Base-by-base conservation (phyloP, 805 yeast species). In the Nakazawaea wyomingensis region DNA sequence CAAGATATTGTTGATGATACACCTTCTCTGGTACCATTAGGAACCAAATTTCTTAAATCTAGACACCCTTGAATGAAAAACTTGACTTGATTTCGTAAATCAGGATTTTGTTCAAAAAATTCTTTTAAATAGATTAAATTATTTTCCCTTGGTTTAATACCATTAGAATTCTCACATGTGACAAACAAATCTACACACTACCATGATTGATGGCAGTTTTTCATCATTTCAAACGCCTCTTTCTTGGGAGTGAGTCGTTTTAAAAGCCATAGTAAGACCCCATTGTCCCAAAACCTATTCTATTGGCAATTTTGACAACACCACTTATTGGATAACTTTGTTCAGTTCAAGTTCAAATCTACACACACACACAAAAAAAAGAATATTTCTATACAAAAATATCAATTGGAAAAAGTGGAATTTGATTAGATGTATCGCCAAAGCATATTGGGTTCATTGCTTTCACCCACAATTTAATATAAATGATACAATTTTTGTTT, bases 161-260 rank as follows among this genome's bases (percentile, higher is more conserved):
- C 95, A 53, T 88, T 88, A 55, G 86, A 85, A 53, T 82, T 93
- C 46, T 91, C 93, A 24, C 78, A 8, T 8, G 27, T 80, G 55
- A 86, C 86, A 60, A 85, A 64, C 45, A 83, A 71, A 8, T 61
- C 62, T 60, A 76, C 66, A 48, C n/a, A n/a, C n/a, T n/a, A n/a
- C 79, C 69, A 46, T 59, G 53, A 26, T 68, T 66, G 22, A 77
- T 57, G 21, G 83, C 81, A 26, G 67, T 24, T 64, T 44, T 76
- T 69, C 57, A 87, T 65, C 2, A 76, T 62, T 9, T 64, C 74
- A 47, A 78, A 66, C 2, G 85, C 79, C 41, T 68, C 65, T 16
- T 72, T 77, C 40, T 69, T 59, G 5, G 82, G 72, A 29, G 73
- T 69, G 72, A 29, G 73, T 69, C 86, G 85, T 78, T 1, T 96